Conservation (phyloP, 495 filamentous ascomycete genomes). For the Rhypophila decipiens region DNA sequence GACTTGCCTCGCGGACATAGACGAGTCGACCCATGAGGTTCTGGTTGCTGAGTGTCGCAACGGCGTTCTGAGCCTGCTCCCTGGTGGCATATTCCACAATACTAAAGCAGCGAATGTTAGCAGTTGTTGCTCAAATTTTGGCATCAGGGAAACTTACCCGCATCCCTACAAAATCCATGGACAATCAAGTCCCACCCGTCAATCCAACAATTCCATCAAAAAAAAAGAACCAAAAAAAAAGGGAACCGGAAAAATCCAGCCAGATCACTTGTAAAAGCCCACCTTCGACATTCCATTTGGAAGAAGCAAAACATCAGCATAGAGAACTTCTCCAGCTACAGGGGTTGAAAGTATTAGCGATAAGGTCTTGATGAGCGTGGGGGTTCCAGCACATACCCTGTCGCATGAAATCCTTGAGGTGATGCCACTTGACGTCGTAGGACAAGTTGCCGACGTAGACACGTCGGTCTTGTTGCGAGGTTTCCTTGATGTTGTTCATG, state of each 20-base stretch:
- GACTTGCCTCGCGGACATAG: slow-evolving; percentile 93
- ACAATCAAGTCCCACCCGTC: slow-evolving; percentile 89
- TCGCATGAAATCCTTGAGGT: slow-evolving; percentile 99
- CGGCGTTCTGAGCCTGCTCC: slow-evolving; percentile 97
- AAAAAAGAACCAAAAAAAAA: slow-evolving; percentile 60
- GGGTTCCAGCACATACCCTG: slow-evolving; percentile 67
- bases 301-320: slow-evolving; percentile 98
- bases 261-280: slow-evolving; percentile 87
- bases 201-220: slow-evolving; percentile 97
- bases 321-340: slow-evolving; percentile 96
- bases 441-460: slow-evolving; percentile 99
- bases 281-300: slow-evolving; percentile 99
- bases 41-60: slow-evolving; percentile 97
- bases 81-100: slow-evolving; percentile 99
- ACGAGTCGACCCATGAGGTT: slow-evolving; percentile 96
- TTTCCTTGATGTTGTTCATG: slow-evolving; percentile 88
- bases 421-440: slow-evolving; percentile 99
- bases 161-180: slow-evolving; percentile 96
- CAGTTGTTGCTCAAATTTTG: no score
- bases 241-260: slow-evolving; percentile 69
- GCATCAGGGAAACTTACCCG: slow-evolving; percentile 71
- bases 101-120: slow-evolving; percentile 44
- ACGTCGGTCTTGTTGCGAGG: slow-evolving; percentile 95
- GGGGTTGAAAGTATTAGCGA: background rate
- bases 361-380: background rate